A percentile compares a stretch with the other conserved stretches of the same genome.
Conservation (phyloP, 768 basidiomycete species). For the Pluteus cervinus region DNA sequence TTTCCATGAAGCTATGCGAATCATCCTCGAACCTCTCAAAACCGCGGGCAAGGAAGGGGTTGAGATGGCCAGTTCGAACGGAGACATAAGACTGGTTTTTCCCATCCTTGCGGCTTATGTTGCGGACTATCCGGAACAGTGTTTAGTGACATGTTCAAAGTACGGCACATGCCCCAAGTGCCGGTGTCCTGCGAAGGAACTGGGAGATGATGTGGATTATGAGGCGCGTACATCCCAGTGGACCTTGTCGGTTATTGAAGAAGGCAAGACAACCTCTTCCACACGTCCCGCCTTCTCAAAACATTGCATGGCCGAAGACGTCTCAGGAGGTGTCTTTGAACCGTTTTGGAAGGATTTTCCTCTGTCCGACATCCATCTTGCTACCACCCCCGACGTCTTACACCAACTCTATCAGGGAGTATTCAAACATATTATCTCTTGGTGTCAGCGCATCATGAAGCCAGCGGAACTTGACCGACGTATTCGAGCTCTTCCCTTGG, state of each 20-base stretch:
- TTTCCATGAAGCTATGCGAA: constrained; percentile 30
- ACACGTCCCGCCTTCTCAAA: too few relatives aligned
- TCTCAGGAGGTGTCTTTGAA: too few relatives aligned
- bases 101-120: constrained; percentile 14
- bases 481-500: too few relatives aligned
- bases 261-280: too few relatives aligned
- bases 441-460: too few relatives aligned
- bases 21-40: constrained; percentile 25
- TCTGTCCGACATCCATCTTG: too few relatives aligned
- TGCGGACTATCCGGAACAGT: constrained; percentile 31
- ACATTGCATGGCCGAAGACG: too few relatives aligned
- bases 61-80: constrained; percentile 25
- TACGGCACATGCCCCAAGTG: constrained; percentile 23
- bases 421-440: constrained; percentile 33
- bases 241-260: too few relatives aligned
- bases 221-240: constrained; percentile 16
- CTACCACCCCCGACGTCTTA: constrained; percentile 31
- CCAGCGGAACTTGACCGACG: too few relatives aligned
- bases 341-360: too few relatives aligned
- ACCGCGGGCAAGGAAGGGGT: constrained; percentile 26
- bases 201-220: constrained; percentile 11
- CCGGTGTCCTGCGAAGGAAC: constrained; percentile 10
- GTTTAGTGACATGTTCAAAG: constrained; percentile 20
- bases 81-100: constrained; percentile 14
- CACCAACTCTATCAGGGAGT: constrained; percentile 40